Conservation (phyloP, 1,284 basidiomycete genomes). For the Mycena sp. region DNA sequence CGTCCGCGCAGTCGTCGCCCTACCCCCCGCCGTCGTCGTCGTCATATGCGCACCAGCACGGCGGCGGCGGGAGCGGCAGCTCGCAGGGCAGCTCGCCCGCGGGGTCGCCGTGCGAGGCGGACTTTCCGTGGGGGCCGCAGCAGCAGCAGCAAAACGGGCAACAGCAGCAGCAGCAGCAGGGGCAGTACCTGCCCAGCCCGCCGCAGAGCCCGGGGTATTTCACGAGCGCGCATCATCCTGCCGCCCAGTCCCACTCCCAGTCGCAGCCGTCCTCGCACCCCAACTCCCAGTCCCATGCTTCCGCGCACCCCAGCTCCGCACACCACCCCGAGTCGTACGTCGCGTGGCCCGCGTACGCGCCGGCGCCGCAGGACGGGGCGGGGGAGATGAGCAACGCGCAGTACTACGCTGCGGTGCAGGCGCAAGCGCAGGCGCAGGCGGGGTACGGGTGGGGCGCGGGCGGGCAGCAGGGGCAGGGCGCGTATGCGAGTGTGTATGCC, state of each 20-base stretch:
- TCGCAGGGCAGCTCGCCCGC: slow-evolving; percentile 8
- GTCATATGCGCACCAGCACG: not conserved
- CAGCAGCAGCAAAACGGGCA: not conserved
- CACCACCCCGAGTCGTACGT: no score
- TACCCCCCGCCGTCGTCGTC: no score
- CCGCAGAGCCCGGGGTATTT: slow-evolving; percentile 23
- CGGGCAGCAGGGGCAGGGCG: not conserved
- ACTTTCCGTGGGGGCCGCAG: not conserved
- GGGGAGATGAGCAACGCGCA: slow-evolving; percentile 29
- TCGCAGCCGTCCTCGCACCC: not conserved
- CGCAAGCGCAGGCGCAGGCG: not conserved
- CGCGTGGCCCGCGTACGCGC: no score
- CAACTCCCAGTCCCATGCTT: no score
- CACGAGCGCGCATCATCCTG: not conserved
- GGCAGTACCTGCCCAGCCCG: slow-evolving; percentile 22
- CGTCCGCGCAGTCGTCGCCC: not conserved
- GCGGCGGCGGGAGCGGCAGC: not conserved
- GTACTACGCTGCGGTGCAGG: slow-evolving; percentile 25
- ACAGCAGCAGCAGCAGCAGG: not conserved
- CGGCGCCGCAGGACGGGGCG: not conserved
- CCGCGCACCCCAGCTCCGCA: not conserved
- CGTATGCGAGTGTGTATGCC: not conserved
- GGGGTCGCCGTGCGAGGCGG: not conserved
- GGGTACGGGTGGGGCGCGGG: not conserved
- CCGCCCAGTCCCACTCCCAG: not conserved